These are phyloP conservation scores for Stromatinia cepivora DNA, from an alignment of 2,329 filamentous ascomycete species.

Conservation along the genomic window DNA sequence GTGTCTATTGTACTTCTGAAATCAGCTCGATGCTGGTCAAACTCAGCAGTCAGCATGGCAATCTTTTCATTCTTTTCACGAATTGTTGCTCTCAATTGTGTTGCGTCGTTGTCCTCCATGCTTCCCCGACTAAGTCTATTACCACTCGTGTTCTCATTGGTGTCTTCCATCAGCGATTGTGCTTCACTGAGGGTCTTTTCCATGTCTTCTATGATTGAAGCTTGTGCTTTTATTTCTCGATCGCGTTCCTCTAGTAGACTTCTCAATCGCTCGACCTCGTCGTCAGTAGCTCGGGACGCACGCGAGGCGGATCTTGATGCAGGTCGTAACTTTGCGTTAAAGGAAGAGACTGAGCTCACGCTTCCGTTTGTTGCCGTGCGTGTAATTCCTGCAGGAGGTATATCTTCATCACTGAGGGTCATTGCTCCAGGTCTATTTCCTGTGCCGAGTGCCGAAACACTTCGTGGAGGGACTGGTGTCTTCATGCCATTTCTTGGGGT, in stretches of 20 bases:
- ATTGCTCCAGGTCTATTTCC: conserved; percentile 38
- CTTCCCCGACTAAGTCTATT: conserved; percentile 48
- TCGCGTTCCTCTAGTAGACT: conserved; percentile 80
- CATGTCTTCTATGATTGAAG: conserved; percentile 81
- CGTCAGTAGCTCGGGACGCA: conserved; percentile 51
- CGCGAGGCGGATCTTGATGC: conserved; percentile 45
- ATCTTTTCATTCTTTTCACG: conserved; percentile 98
- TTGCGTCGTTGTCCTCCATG: conserved; percentile 68
- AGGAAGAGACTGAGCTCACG: conserved; percentile 55
- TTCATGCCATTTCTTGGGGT: conserved; percentile 50
- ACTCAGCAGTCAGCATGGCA: conserved; percentile 86
- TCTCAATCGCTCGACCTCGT: conserved; percentile 72
- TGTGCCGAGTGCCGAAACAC: conserved; percentile 58
- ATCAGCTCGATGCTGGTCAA: conserved; percentile 91
- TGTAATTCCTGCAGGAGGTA: conserved; percentile 52
- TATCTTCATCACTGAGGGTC: conserved; percentile 58
- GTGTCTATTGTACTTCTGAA: conserved; percentile 97
- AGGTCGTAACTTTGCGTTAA: conserved; percentile 55
- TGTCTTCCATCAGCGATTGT: conserved; percentile 64
- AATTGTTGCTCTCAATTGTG: conserved; percentile 76
- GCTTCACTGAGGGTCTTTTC: conserved; percentile 83
- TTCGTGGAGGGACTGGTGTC: conserved; percentile 56
- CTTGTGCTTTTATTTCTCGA: conserved; percentile 84
- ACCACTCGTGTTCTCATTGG: conserved; percentile 49
- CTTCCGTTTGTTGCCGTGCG: conserved; percentile 54